Evolutionary conservation across 768 basidiomycete species (phyloP).

Genomic region (Calvatia gigantea): DNA sequence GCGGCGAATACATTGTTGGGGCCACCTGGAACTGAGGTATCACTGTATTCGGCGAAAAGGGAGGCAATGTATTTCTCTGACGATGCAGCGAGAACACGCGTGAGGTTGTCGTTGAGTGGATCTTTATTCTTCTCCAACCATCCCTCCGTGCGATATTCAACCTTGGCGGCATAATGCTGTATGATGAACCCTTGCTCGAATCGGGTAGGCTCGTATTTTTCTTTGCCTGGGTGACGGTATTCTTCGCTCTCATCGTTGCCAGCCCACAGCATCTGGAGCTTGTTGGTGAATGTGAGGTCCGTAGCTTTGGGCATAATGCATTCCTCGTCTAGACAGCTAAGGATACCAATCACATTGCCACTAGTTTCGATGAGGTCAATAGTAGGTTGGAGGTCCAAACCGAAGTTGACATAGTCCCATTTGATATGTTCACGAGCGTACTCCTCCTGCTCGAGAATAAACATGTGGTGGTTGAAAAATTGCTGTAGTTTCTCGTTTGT

Average conservation of each 20-base stretch:
- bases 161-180: slow-evolving; percentile 94
- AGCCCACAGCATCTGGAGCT: slow-evolving; percentile 80
- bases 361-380: slow-evolving; percentile 96
- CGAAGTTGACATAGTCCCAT: slow-evolving; percentile 98
- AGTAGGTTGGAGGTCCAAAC: slow-evolving; percentile 94
- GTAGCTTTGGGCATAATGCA: slow-evolving; percentile 99
- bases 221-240: slow-evolving; percentile 64
- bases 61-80: slow-evolving; percentile 76
- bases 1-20: slow-evolving; percentile 36
- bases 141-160: slow-evolving; percentile 93
- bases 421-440: slow-evolving; percentile 94
- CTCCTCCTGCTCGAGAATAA: slow-evolving; percentile 98
- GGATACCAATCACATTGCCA: slow-evolving; percentile 78
- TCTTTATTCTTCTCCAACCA: slow-evolving; percentile 99
- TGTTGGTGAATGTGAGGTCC: slow-evolving; percentile 92
- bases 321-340: slow-evolving; percentile 93
- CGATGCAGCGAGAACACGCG: slow-evolving; percentile 81
- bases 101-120: slow-evolving; percentile 93
- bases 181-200: slow-evolving; percentile 95
- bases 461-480: slow-evolving; percentile 99
- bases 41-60: slow-evolving; percentile 81
- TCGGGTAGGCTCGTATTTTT: slow-evolving; percentile 82
- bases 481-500: slow-evolving; percentile 99
- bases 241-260: slow-evolving; percentile 48
- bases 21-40: slow-evolving; percentile 35